Evolutionary conservation across 805 yeast species (phyloP).

Genomic region (Cyberlindnera mycetangii): DNA sequence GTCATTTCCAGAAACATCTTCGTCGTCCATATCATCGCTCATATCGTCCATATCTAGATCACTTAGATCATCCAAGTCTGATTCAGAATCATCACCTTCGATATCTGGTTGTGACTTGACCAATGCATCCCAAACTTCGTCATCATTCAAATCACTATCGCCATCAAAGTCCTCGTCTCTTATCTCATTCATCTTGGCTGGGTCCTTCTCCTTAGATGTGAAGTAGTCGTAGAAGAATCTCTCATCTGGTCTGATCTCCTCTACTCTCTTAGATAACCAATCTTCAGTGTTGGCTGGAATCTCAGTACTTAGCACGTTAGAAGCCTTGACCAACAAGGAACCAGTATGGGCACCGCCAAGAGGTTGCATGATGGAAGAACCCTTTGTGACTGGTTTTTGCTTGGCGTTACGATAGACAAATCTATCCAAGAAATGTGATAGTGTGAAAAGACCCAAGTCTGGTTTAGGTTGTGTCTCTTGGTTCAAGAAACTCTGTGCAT

Average conservation of each 20-base stretch:
- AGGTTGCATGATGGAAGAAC: constrained; percentile 97
- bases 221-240: constrained; percentile 85
- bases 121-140: constrained; percentile 77
- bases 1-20: constrained; percentile 19
- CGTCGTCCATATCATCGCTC: constrained; percentile 44
- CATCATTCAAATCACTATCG: constrained; percentile 55
- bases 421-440: constrained; percentile 89
- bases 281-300: constrained; percentile 80
- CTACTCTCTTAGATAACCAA: constrained; percentile 67
- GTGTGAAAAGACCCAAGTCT: constrained; percentile 83
- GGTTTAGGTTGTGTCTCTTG: constrained; percentile 59
- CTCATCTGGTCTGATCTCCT: constrained; percentile 81
- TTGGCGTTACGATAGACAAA: constrained; percentile 94
- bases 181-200: constrained; percentile 30
- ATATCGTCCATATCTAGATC: constrained; percentile 45
- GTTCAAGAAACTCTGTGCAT: constrained; percentile 63
- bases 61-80: constrained; percentile 46
- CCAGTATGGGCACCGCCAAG: constrained; percentile 82
- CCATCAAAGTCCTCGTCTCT: constrained; percentile 37
- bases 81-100: constrained; percentile 44
- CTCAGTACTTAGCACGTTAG: constrained; percentile 40
- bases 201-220: constrained; percentile 49
- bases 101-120: constrained; percentile 73
- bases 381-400: constrained; percentile 69
- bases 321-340: constrained; percentile 63